Evolutionary conservation across 2,329 filamentous ascomycete genomes (phyloP), one percentile per base, ranked within the genome.

Genomic region (Pseudogymnoascus sp.): DNA sequence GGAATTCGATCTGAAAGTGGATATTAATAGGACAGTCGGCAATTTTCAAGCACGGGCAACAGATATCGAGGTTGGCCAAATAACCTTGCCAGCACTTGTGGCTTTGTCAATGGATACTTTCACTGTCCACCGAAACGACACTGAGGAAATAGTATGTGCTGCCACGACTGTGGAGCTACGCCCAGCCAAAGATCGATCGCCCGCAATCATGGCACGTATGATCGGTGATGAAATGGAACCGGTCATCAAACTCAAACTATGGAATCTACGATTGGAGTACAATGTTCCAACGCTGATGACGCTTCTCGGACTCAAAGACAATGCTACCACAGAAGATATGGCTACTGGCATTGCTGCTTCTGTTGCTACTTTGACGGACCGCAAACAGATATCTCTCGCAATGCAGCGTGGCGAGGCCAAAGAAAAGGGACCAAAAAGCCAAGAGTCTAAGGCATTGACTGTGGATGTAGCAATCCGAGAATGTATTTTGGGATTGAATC

Each of bases 201-300:
- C 87, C 0, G 90, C 92, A 67, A 74, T 97, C 62, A 96, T 96
- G 87, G 84, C 90, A 64, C 84, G 94, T 60, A 89, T 96, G 77
- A 90, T 99, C 67, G 91, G 91, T 0, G 92, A 97, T 72, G 93
- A 97, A 72, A 90, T 95, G 76, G 93, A 97, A 67, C 93, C 95
- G 0, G 86, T 91, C 5, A 79, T 97, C 67, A 96, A 95, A 73
- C 74, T 97, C 64, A 95, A 96, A 72, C 77, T 97, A 44, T 90
- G 89, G 74, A 92, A 96, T 65, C 69, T 96, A 4, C 88, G 86
- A 64, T 75, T 91, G n/a, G 95, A 99, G 72, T 99, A 99, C 73
- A 88, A 88, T 14, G 89, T 97, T 3, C 84, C 90, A 0, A 91
- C 90, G 0, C 75, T 97, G 0, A 88, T 96, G 79, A 90, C 91